Conservation (phyloP, 192 early-diverging fungal species). For the Gamsiella multidivaricata region DNA sequence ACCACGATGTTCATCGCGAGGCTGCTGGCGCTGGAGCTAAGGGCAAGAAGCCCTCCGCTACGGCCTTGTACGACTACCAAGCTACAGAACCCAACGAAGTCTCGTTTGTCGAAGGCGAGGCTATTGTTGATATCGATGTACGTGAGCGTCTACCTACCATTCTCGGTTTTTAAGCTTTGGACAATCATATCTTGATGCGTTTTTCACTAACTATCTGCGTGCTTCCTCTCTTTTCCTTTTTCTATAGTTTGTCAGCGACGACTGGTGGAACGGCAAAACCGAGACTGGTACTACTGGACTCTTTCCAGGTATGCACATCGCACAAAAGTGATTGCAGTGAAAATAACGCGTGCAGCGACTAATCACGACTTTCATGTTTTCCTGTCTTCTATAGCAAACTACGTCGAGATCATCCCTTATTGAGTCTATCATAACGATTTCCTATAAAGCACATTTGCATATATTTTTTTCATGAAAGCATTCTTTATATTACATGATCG, state of each 20-base stretch:
- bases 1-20: slow-evolving; percentile 23
- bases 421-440: background rate
- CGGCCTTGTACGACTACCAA: slow-evolving; percentile 85
- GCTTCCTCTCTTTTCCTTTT: background rate
- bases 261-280: slow-evolving; percentile 92
- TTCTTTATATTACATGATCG: no score
- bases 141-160: background rate
- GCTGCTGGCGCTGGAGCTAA: slow-evolving; percentile 18
- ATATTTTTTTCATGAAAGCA: no score
- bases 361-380: background rate
- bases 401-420: slow-evolving; percentile 46
- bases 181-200: no score
- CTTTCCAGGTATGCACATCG: slow-evolving; percentile 77
- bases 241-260: slow-evolving; percentile 74
- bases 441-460: background rate
- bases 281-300: slow-evolving; percentile 67
- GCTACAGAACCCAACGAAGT: slow-evolving; percentile 91
- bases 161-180: background rate
- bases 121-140: slow-evolving; percentile 79
- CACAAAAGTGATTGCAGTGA: no score
- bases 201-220: no score
- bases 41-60: slow-evolving; percentile 56
- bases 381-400: slow-evolving; percentile 54
- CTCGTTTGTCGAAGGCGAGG: slow-evolving; percentile 78
- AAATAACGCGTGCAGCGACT: no score